Base-by-base conservation (phyloP, 176 grass and related monocot species). In the Bonia amplexicaulis region DNA sequence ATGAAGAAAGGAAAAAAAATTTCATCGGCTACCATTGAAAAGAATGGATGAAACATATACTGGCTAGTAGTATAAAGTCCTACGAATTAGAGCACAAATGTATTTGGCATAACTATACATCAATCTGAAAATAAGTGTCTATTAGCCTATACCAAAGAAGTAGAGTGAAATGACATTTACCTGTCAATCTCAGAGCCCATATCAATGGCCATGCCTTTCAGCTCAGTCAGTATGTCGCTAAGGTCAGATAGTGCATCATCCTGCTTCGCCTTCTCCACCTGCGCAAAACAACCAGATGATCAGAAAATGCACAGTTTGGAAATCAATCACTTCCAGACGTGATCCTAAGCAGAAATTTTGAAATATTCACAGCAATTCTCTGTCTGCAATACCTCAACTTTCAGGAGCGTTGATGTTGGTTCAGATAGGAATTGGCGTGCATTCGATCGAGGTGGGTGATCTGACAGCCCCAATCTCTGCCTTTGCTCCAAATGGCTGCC, bases 221-320 rank as follows among this genome's bases (percentile, higher is more conserved):
- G 82, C 54, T 95, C 91, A 11, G 66, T 84, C 68, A 98, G 73
- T 77, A 98, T 88, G 62, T 90, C 22, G 26, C 93, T 98, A 39
- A 98, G 64, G 88, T 98, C 80, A 79, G 93, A 94, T 35, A 98
- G 80, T 5, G 48, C 87, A n/a, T 92, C 93, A 70, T 95, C 93
- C 87, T 98, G 95, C 80, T 98, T 98, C 48, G 75, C 86, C 85
- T 98, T 93, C 81, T 98, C 95, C 61, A 89, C 62, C 95, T 98
- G 85, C 22, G 35, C 5, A 40, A 42, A 74, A 57, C 17, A 73
- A 73, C 6, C 3, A 64, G 70, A 85, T 14, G 22, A 79, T 78
- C 13, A 86, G 17, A 41, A 88, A 44, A 62, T 19, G 46, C 17
- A 31, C 12, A 69, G 22, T 2, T 19, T 16, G 2, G 0, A 60